Evolutionary conservation across 495 filamentous ascomycete species (phyloP).

Genomic region (Thermochaetoides thermophila): DNA sequence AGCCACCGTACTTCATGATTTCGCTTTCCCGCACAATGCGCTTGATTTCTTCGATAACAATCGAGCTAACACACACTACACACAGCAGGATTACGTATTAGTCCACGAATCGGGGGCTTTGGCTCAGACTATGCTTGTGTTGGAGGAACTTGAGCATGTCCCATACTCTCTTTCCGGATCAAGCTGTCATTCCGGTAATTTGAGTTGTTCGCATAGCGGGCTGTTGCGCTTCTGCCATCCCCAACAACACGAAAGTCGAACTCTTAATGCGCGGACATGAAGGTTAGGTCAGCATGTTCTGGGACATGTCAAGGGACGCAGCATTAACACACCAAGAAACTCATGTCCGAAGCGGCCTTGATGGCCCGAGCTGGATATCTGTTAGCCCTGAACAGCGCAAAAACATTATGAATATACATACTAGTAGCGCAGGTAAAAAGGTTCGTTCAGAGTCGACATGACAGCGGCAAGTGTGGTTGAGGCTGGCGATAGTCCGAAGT

Average conservation of each 20-base stretch:
- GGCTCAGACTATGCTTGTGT: neutral
- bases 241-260: slow-evolving; percentile 91
- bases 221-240: slow-evolving; percentile 88
- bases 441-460: slow-evolving; percentile 39
- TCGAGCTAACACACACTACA: slow-evolving; percentile 86
- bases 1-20: slow-evolving; percentile 75
- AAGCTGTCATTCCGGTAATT: slow-evolving; percentile 98
- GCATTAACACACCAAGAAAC: slow-evolving; percentile 63
- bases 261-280: slow-evolving; percentile 39
- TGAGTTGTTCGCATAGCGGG: slow-evolving; percentile 97
- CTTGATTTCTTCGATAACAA: slow-evolving; percentile 91
- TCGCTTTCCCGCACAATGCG: slow-evolving; percentile 95
- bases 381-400: slow-evolving; percentile 5
- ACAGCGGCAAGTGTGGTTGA: slow-evolving; percentile 1
- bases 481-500: slow-evolving; percentile 6
- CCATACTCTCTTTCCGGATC: slow-evolving; percentile 97
- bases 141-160: neutral
- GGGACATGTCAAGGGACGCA: slow-evolving; percentile 1
- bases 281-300: slow-evolving; percentile 2
- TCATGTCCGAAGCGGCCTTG: slow-evolving; percentile 97
- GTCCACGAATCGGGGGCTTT: too few relatives aligned
- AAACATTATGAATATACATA: slow-evolving; percentile 26
- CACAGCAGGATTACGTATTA: too few relatives aligned
- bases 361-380: slow-evolving; percentile 69
- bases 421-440: slow-evolving; percentile 98